Base-by-base conservation (phyloP, 2,329 filamentous ascomycete species). In the Talaromyces sp. region DNA sequence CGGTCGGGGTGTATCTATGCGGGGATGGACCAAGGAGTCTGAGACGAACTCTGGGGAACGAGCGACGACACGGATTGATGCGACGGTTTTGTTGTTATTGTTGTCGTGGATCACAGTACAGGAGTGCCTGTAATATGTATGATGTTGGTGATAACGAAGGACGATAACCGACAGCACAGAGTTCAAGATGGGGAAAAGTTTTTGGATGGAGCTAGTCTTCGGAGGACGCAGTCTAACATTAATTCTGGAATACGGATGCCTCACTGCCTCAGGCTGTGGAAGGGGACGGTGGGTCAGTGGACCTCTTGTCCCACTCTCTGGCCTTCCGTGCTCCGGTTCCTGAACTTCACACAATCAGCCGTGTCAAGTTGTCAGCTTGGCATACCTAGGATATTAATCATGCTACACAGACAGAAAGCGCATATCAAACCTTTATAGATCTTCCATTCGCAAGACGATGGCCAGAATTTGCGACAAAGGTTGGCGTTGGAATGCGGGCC, bases 141-240 rank as follows among this genome's bases (percentile, higher is more conserved):
- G n/a, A 22, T n/a, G 7, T 24, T 39, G 33, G 11, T 14, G n/a
- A 35, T 22, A 56, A 37, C n/a, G 31, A 56, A 22, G 33, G 52
- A 22, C 33, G n/a, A 37, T 10, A 10, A 47, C 1, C 0, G 31
- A 54, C 31, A 35, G 14, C 14, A 31, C 16, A 19, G 11, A 19
- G n/a, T 14, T 22, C 4, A 56, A 16, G 41, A 60, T 60, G 41
- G 57, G 19, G 57, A 60, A 60, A 60, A 60, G 57, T 60, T 60
- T 57, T 60, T 35, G 57, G 57, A 33, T 16, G 4, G 31, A 27
- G 19, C 31, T 24, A 22, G 22, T 22, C 22, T 22, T 22, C 22
- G 22, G 22, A 22, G 22, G 22, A 22, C 22, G 22, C 43, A 47
- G 19, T 45, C 43, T 11, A 45, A 47, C 43, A 47, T 47, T 22